Evolutionary conservation across 2,329 filamentous ascomycete species (phyloP), one percentile per base, ranked within the genome.

Genomic region (Xylaria digitata): DNA sequence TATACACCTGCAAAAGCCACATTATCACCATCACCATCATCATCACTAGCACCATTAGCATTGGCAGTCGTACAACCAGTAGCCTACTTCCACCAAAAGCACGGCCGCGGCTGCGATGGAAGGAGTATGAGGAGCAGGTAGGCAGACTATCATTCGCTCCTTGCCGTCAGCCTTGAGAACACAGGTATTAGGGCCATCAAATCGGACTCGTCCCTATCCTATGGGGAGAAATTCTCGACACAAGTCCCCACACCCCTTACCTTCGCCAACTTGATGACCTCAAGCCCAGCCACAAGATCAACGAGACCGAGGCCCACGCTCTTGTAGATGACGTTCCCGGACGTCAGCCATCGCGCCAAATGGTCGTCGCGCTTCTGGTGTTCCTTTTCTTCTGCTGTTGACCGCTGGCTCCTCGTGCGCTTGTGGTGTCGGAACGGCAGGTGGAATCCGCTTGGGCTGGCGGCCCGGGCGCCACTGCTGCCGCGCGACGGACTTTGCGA

Each of bases 291-390:
- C 1, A 87, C 84, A 23, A 91, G 76, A 72, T 91, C 89, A 88
- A 91, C 90, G 57, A 90, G 75, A 0, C 88, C 89, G 54, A 91
- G 76, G 0, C 89, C 89, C 0, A 91, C 89, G 67, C 86, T 88
- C 81, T 91, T 91, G 75, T 90, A 91, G 7, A 91, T 84, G 21
- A 91, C 88, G 65, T 89, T 91, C 0, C 89, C 89, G 2, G 82
- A 82, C 63, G 84, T 80, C 62, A 90, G 75, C 88, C 88, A 90
- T 21, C 81, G 78, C 32, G 81, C 80, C 61, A 89, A 78, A 11
- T 83, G 80, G 59, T 87, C 81, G 57, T 87, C 83, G 65, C 80
- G 81, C 66, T 81, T 79, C 65, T 57, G 62, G 23, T 9, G 15
- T 8, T 63, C 43, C n/a, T 58, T 49, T 4, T 81, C 78, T 73